Base-by-base conservation (phyloP, 495 filamentous ascomycete species). In the Penicillium ochrochloron region DNA sequence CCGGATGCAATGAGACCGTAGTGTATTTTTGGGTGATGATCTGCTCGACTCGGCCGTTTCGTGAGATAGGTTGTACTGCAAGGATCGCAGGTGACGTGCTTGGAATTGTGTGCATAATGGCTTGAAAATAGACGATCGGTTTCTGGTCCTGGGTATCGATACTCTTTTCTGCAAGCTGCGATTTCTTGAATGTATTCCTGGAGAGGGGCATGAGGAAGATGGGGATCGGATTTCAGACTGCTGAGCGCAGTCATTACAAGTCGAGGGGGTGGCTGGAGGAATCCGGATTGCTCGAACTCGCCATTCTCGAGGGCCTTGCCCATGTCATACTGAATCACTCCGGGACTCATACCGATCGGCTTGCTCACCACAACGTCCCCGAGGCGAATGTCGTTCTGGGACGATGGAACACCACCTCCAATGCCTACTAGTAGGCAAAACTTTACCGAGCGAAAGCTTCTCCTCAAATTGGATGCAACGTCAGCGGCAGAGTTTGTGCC, bases 381-480 rank as follows among this genome's bases (percentile, higher is more conserved):
- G 5, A 73, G 62, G 14, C 68, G 67, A 41, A 76, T 71, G 62
- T 77, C 72, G 41, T 70, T 44, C 15, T 63, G 39, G 15, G 60
- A 33, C 34, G 34, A 52, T 34, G 63, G 67, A 7, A 65, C 66
- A 7, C 73, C 75, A 31, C 62, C 72, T 0, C 62, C 75, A 41
- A 76, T 69, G 4, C 73, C 75, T 5, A 77, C 70, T 57, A 75
- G 25, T 1, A 77, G 56, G 12, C 66, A 54, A 23, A 54, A 33
- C 3, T 53, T 51, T 1, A 67, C 33, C 0, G 7, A 29, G 2
- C 54, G 53, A 35, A 68, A 68, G 25, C 33, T 62, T 33, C 44
- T 48, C 11, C 27, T 12, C 77, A 83, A 70, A n/a, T 75, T 60
- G 12, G 59, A 66, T 29, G 73, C 73, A 6, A 75, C 72, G 8